Evolutionary conservation across 2,329 filamentous ascomycete genomes (phyloP).

Genomic region (Talaromyces sp.): DNA sequence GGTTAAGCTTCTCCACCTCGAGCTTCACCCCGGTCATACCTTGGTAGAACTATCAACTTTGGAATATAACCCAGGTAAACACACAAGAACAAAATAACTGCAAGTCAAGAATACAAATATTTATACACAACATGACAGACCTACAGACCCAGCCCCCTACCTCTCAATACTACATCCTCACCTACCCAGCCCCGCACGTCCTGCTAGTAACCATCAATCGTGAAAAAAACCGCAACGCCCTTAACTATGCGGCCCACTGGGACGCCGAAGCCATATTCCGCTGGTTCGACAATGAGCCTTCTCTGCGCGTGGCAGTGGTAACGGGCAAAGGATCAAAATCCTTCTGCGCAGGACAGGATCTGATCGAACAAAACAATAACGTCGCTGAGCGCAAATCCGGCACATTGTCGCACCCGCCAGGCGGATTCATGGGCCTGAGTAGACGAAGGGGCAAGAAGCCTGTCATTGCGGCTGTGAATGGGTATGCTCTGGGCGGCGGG

Average conservation of each 20-base stretch:
- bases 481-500: conserved; percentile 70
- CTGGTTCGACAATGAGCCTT: conserved; percentile 46
- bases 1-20: conserved; percentile 4
- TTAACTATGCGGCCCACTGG: conserved; percentile 40
- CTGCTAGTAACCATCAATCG: conserved; percentile 49
- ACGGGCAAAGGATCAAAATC: conserved; percentile 44
- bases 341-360: conserved; percentile 46
- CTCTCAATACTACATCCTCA: conserved; percentile 34
- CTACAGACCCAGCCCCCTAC: conserved; percentile 23
- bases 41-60: no score
- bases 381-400: conserved; percentile 17
- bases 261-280: conserved; percentile 44
- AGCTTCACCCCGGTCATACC: neutral
- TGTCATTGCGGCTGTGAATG: conserved; percentile 74
- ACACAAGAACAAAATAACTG: neutral
- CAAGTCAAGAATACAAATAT: neutral
- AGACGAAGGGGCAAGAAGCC: conserved; percentile 64
- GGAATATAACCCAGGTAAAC: neutral
- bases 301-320: conserved; percentile 40
- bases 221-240: conserved; percentile 44
- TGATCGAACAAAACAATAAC: conserved; percentile 42
- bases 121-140: neutral
- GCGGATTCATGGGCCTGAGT: conserved; percentile 56
- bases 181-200: conserved; percentile 45
- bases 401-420: conserved; percentile 37